Evolutionary conservation across 140 eudicot species (phyloP).

Genomic region (Oenanthe javanica): DNA sequence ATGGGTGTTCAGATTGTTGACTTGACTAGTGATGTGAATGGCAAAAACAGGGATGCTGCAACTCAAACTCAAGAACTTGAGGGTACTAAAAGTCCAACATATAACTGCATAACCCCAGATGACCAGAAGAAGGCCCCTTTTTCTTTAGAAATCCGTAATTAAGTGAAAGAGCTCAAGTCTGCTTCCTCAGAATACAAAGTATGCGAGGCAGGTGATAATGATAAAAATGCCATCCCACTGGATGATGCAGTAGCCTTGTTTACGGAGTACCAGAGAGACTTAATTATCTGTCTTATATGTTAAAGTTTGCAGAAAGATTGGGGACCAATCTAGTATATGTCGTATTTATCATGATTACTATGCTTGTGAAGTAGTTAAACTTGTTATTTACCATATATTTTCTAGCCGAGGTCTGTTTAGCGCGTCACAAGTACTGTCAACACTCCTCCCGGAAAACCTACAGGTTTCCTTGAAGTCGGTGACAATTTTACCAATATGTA

Average conservation of each 20-base stretch:
- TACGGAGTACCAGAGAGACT: neutral
- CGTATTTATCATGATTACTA: neutral
- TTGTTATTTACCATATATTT: neutral
- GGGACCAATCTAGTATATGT: neutral
- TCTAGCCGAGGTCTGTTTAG: neutral
- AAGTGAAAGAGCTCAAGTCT: slow-evolving; percentile 19
- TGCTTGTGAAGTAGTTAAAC: neutral
- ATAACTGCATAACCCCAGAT: neutral
- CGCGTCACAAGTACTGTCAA: too few relatives aligned
- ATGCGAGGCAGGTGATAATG: slow-evolving; percentile 29
- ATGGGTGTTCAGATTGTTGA: too few relatives aligned
- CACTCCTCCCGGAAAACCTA: neutral
- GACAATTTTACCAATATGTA: neutral
- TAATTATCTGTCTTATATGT: neutral
- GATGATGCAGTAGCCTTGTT: slow-evolving; percentile 25
- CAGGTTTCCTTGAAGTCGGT: neutral
- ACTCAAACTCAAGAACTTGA: slow-evolving; percentile 3
- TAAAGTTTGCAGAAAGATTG: neutral
- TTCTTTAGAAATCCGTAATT: slow-evolving; percentile 33
- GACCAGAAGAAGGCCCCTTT: slow-evolving; percentile 20
- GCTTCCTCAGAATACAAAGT: slow-evolving; percentile 34
- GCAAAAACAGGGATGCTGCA: neutral
- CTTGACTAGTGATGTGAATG: too few relatives aligned
- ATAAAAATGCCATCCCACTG: slow-evolving; percentile 35
- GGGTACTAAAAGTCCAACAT: neutral